Conservation (phyloP, 306 rosid genomes). For the Acacia crassicarpa region DNA sequence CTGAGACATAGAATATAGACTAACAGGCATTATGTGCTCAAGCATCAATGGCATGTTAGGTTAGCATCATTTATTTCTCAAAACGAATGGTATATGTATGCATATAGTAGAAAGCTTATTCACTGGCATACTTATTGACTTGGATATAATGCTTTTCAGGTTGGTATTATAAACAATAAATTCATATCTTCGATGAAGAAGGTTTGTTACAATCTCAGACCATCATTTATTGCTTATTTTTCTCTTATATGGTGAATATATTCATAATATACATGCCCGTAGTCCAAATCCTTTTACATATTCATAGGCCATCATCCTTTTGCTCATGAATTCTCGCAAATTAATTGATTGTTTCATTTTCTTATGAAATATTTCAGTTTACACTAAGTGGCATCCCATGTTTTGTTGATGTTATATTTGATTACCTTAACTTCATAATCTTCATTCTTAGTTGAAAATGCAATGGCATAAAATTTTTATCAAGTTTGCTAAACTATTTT, state of each 20-base stretch:
- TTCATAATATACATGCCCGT: background rate
- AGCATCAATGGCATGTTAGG: slow-evolving; percentile 16
- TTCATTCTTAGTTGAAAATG: background rate
- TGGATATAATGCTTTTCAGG: slow-evolving; percentile 52
- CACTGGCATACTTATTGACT: slow-evolving; percentile 7
- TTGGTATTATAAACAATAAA: slow-evolving; percentile 56
- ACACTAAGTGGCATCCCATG: background rate
- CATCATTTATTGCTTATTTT: slow-evolving; percentile 21
- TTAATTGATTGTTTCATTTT: background rate
- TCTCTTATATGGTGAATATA: background rate
- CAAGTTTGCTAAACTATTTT: background rate
- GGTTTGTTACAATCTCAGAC: slow-evolving; percentile 52
- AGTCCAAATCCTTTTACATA: background rate
- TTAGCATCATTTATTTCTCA: background rate
- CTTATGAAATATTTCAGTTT: background rate
- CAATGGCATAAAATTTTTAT: background rate
- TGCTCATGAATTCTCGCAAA: background rate
- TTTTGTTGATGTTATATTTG: background rate
- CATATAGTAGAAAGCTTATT: slow-evolving; percentile 9
- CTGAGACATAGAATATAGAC: background rate
- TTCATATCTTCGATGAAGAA: slow-evolving; percentile 86
- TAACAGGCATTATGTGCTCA: background rate
- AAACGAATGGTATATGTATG: slow-evolving; percentile 1
- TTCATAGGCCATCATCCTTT: background rate
- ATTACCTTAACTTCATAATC: background rate